phyloP scores from a whole-genome alignment of 257 asterid genomes.

The Apocynum venetum region DNA sequence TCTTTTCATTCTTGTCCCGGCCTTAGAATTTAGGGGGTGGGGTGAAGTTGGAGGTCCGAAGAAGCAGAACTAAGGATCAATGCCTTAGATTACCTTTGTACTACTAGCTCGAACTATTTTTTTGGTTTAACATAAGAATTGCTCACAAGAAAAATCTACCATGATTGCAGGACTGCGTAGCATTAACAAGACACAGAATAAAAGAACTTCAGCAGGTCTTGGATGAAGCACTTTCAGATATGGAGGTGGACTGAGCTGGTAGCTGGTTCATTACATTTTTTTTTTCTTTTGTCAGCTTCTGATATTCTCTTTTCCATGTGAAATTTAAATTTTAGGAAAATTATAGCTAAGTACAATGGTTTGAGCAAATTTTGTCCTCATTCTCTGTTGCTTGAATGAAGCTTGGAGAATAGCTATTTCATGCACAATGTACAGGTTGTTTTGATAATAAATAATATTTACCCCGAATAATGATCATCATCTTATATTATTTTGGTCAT shows the following conservation, averaged over 20 bases:
- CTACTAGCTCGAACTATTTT: background rate
- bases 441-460: background rate
- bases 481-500: background rate
- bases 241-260: conserved; percentile 55
- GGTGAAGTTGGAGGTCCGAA: background rate
- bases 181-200: conserved; percentile 54
- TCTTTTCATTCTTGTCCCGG: background rate
- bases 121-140: no score
- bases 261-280: conserved; percentile 3
- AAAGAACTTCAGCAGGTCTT: conserved; percentile 59
- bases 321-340: background rate
- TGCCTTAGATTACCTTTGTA: background rate
- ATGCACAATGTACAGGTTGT: conserved; percentile 4
- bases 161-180: conserved; percentile 62
- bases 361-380: conserved; percentile 8
- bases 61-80: background rate
- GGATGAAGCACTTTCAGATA: conserved; percentile 61
- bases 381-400: background rate
- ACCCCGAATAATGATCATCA: no score
- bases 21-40: background rate
- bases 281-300: background rate
- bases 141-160: conserved; percentile 11
- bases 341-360: background rate
- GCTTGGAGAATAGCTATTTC: conserved; percentile 1
- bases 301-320: background rate